phyloP scores from a whole-genome alignment of 2,329 filamentous ascomycete species.

The Chaetothyriales sp. region DNA sequence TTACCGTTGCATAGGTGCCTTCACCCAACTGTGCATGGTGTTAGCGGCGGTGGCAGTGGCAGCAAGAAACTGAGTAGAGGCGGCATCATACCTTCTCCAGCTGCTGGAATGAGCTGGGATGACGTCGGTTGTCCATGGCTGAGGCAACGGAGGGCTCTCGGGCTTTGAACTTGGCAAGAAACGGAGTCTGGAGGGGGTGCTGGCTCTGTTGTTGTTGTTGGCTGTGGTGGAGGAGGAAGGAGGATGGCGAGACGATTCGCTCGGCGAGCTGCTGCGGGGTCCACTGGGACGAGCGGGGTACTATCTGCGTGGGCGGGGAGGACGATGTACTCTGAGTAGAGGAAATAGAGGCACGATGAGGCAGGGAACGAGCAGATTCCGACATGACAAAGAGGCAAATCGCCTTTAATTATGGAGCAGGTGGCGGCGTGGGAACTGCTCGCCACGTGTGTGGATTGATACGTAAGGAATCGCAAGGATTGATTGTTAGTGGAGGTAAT shows the following conservation, averaged over 20 bases:
- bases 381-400: neutral
- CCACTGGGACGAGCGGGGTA: conserved; percentile 1
- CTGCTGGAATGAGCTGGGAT: conserved; percentile 97
- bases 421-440: neutral
- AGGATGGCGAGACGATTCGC: conserved; percentile 16
- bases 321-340: neutral
- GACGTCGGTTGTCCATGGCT: conserved; percentile 65
- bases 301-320: neutral
- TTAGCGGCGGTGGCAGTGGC: conserved; percentile 24
- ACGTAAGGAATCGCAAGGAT: neutral
- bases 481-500: no score
- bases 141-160: conserved; percentile 7
- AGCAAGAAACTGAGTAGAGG: neutral
- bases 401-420: neutral
- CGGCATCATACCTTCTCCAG: conserved; percentile 54
- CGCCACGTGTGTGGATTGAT: neutral
- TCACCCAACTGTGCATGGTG: conserved; percentile 54
- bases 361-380: conserved; percentile 1
- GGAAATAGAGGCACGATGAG: conserved; percentile 4
- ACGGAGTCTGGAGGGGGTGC: conserved; percentile 3
- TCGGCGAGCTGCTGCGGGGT: conserved; percentile 14
- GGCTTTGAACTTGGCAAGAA: conserved; percentile 5
- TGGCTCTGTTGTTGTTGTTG: neutral
- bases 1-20: conserved; percentile 93
- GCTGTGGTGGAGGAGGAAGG: conserved; percentile 14